Evolutionary conservation across 2,329 filamentous ascomycete genomes (phyloP).

Genomic region (Emmonsia crescens): DNA sequence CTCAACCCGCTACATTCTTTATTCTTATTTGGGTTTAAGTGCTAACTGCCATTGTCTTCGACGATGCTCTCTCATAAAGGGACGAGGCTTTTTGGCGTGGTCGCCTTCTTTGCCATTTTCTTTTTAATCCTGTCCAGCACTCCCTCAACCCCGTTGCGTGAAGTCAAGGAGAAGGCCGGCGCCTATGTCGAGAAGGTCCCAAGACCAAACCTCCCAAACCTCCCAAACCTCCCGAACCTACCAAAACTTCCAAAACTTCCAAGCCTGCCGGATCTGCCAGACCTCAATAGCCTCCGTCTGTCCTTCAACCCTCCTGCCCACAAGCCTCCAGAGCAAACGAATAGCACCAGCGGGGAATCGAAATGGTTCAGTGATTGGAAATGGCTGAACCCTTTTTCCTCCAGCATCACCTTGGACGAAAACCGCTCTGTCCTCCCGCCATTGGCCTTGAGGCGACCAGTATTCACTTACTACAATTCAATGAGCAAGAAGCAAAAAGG

Average conservation of each 20-base stretch:
- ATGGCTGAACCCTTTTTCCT: conserved; percentile 86
- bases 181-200: conserved; percentile 23
- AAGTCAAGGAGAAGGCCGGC: conserved; percentile 15
- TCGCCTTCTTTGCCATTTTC: conserved; percentile 34
- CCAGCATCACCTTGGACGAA: conserved; percentile 66
- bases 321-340: conserved; percentile 60
- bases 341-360: conserved; percentile 66
- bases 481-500: conserved; percentile 52
- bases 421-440: conserved; percentile 74
- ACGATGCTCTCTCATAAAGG: conserved; percentile 32
- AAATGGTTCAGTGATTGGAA: conserved; percentile 84
- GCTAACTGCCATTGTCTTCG: neutral
- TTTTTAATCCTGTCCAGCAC: conserved; percentile 37
- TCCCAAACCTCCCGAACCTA: neutral
- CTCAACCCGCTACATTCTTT: neutral
- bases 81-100: conserved; percentile 31
- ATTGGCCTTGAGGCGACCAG: conserved; percentile 54
- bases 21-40: neutral
- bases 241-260: neutral
- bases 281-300: conserved; percentile 42
- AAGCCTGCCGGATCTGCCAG: conserved; percentile 17
- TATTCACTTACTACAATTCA: conserved; percentile 87
- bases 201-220: conserved; percentile 22
- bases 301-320: conserved; percentile 62
- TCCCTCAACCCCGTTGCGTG: conserved; percentile 19